Evolutionary conservation across 129 eudicot genomes (phyloP).

Genomic region (Mikania micrantha): DNA sequence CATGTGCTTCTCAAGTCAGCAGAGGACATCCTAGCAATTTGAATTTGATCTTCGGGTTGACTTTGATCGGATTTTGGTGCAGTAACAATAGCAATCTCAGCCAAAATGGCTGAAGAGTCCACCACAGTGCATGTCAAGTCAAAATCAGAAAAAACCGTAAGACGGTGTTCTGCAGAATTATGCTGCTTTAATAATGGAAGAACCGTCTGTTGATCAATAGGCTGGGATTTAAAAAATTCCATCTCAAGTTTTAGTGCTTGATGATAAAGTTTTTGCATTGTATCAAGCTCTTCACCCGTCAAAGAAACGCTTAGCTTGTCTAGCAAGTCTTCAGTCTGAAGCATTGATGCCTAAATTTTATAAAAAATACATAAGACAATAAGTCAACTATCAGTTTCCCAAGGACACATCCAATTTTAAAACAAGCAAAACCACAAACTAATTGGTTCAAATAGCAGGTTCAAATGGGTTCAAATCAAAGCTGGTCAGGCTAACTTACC

Average conservation of each 20-base stretch:
- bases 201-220: slow-evolving; percentile 55
- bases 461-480: neutral
- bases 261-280: slow-evolving; percentile 69
- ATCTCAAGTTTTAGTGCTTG: slow-evolving; percentile 80
- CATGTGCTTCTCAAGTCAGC: slow-evolving; percentile 49
- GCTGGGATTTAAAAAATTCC: slow-evolving; percentile 66
- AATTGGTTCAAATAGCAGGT: neutral
- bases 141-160: slow-evolving; percentile 76
- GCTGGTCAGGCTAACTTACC: neutral
- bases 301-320: slow-evolving; percentile 79
- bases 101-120: slow-evolving; percentile 93
- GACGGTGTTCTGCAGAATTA: slow-evolving; percentile 37
- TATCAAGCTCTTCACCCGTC: slow-evolving; percentile 83
- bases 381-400: neutral
- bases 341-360: slow-evolving; percentile 47
- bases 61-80: slow-evolving; percentile 69
- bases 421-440: neutral
- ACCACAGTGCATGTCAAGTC: slow-evolving; percentile 92
- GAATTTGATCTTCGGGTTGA: slow-evolving; percentile 35
- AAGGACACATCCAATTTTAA: neutral
- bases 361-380: neutral
- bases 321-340: slow-evolving; percentile 71
- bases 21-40: slow-evolving; percentile 57
- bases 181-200: slow-evolving; percentile 64
- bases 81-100: slow-evolving; percentile 73